phyloP scores from a whole-genome alignment of 2,329 filamentous ascomycete genomes.

The Triangularia setosa region DNA sequence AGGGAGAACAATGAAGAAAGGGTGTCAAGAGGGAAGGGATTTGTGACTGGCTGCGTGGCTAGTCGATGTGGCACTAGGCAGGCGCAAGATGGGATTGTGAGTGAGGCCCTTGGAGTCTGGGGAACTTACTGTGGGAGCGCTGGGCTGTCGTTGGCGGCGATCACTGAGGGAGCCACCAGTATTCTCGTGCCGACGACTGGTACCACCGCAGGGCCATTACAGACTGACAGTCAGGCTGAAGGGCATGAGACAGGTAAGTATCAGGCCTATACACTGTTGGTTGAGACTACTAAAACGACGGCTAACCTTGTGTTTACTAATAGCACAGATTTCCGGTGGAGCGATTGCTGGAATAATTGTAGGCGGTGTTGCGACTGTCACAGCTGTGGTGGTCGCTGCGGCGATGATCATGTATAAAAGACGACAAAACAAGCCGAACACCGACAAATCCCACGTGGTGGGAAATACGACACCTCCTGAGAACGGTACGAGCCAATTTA shows the following conservation, averaged over 20 bases:
- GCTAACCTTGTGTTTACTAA: background rate
- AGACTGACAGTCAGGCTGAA: background rate
- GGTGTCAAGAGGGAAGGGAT: background rate
- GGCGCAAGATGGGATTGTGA: background rate
- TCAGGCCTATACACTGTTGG: no score
- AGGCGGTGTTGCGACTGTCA: background rate
- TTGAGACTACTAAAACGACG: background rate
- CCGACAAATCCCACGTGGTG: background rate
- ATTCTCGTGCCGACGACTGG: background rate
- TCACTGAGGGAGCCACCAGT: background rate
- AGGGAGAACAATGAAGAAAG: background rate
- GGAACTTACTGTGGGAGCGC: slow-evolving; percentile 6
- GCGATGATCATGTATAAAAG: background rate
- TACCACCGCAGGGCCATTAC: background rate
- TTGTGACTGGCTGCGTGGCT: slow-evolving; percentile 7
- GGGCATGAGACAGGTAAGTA: background rate
- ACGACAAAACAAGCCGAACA: background rate
- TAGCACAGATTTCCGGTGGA: slow-evolving; percentile 1
- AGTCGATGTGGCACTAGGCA: background rate
- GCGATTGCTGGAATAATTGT: slow-evolving; percentile 1
- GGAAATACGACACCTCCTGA: background rate
- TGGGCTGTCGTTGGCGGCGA: background rate
- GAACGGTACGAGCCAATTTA: no score
- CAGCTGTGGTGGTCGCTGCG: background rate
- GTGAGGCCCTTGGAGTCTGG: background rate